Evolutionary conservation across 2,329 filamentous ascomycete species (phyloP), one percentile per base, ranked within the genome.

Genomic region (Cadophora gregata): DNA sequence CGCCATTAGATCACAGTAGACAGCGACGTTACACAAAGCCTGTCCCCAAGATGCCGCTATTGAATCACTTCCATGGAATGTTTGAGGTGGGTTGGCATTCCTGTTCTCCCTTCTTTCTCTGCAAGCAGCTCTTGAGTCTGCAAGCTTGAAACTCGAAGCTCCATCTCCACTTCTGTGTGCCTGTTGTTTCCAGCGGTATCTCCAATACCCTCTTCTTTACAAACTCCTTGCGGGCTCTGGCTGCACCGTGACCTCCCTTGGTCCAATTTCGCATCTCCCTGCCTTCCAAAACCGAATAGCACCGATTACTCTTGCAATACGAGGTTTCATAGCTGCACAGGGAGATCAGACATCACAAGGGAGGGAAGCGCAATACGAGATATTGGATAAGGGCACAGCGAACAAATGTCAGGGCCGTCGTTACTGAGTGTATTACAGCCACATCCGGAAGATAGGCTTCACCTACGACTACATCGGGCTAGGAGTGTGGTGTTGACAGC

Each of bases 401-500:
- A 42, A 29, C 50, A 31, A 3, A 31, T 12, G 42, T 25, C 42
- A 58, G 12, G 36, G 25, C 19, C 47, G 51, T 59, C 51, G 61
- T 55, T 66, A 38, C 66, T 75, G 53, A 72, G 72, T 38, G 66
- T 69, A 24, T 62, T 75, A 53, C 74, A 88, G 86, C 84, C 85
- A 71, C 86, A 90, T 75, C 90, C 89, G 48, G 87, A 89, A 77
- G 89, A 93, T 77, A 86, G 86, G 69, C 92, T 96, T 77, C 91
- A 88, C 70, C 84, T 97, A 60, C 91, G 93, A 69, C 83, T 92
- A 70, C 94, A 97, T 80, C 89, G 93, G 63, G 93, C 94, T 53
- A 88, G 91, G 68, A 94, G 91, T 27, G 91, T 97, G 36, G 83
- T 96, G 27, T 84, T 97, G 67, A 96, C 93, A 4, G 84, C 88